Percentiles rank a stretch among this genome's conserved stretches.
These are phyloP conservation scores for Metschnikowia gruessii DNA, from an alignment of 805 yeast species.

Conservation along the genomic window DNA sequence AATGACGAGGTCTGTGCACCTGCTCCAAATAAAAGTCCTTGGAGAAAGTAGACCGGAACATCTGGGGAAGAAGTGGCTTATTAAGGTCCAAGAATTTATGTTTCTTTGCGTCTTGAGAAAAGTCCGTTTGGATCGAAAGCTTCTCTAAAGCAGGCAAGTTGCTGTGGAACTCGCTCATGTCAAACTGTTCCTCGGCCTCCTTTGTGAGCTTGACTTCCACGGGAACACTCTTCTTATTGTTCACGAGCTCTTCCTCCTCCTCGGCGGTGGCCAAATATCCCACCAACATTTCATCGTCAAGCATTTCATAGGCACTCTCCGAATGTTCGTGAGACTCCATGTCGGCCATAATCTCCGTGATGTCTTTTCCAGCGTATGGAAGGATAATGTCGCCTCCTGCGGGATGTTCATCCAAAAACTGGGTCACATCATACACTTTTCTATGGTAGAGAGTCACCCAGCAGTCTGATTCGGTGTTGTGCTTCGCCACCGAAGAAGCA, in stretches of 20 bases:
- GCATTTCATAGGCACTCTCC: slow-evolving; percentile 80
- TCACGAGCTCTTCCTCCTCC: slow-evolving; percentile 69
- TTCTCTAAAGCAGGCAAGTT: slow-evolving; percentile 72
- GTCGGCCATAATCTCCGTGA: slow-evolving; percentile 77
- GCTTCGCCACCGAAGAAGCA: slow-evolving; percentile 48
- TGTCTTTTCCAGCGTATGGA: slow-evolving; percentile 58
- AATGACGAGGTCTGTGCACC: slow-evolving; percentile 97
- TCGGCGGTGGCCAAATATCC: slow-evolving; percentile 80
- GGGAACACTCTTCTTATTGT: slow-evolving; percentile 54
- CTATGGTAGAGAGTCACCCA: slow-evolving; percentile 81
- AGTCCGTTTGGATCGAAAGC: slow-evolving; percentile 77
- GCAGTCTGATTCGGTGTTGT: slow-evolving; percentile 53
- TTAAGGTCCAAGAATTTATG: slow-evolving; percentile 86
- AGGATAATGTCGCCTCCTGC: slow-evolving; percentile 59
- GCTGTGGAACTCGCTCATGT: slow-evolving; percentile 47
- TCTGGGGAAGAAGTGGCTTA: slow-evolving; percentile 79
- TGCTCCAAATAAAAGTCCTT: slow-evolving; percentile 93
- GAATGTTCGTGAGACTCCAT: slow-evolving; percentile 71
- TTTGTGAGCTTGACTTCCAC: slow-evolving; percentile 51
- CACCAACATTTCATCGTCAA: slow-evolving; percentile 74
- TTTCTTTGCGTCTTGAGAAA: slow-evolving; percentile 59
- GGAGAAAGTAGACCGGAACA: slow-evolving; percentile 67
- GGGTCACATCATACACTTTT: slow-evolving; percentile 81
- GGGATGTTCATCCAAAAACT: slow-evolving; percentile 69
- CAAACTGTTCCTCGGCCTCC: slow-evolving; percentile 22